A percentile compares a stretch with the other conserved stretches of the same genome.
These are phyloP conservation scores for Zygoascus hellenicus DNA, from an alignment of 1,139 yeast species.

Conservation along the genomic window DNA sequence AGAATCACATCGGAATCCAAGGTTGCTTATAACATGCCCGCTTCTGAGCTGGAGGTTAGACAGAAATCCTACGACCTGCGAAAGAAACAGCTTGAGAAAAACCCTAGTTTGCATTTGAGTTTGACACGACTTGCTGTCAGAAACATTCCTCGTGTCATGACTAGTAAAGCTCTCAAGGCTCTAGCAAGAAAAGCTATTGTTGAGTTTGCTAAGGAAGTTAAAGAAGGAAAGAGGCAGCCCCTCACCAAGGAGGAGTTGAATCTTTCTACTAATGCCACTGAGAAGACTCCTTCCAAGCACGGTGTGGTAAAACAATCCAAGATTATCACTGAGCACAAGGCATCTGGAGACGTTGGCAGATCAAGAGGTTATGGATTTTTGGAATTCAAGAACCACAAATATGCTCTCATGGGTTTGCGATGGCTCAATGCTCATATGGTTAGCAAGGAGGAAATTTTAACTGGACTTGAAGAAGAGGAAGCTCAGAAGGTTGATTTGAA, in stretches of 20 bases:
- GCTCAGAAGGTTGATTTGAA: conserved; percentile 45
- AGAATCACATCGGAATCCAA: conserved; percentile 77
- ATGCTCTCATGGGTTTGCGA: conserved; percentile 93
- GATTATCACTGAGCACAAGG: conserved; percentile 86
- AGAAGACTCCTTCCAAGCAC: conserved; percentile 38
- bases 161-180: conserved; percentile 80
- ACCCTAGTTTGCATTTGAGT: conserved; percentile 85
- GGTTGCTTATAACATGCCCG: conserved; percentile 61
- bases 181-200: conserved; percentile 93
- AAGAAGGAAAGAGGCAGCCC: conserved; percentile 68
- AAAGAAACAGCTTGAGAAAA: conserved; percentile 83
- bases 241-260: conserved; percentile 81
- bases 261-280: conserved; percentile 68
- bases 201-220: conserved; percentile 90
- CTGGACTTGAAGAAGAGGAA: conserved; percentile 66
- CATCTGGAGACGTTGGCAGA: conserved; percentile 80
- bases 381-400: conserved; percentile 86
- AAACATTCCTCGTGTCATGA: conserved; percentile 90
- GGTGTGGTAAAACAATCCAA: conserved; percentile 95
- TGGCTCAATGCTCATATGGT: conserved; percentile 96
- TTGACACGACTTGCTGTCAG: conserved; percentile 91
- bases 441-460: conserved; percentile 58
- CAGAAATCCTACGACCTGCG: conserved; percentile 83
- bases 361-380: conserved; percentile 96
- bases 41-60: conserved; percentile 77